Evolutionary conservation across 1,284 basidiomycete genomes (phyloP).

Genomic region (Grifola frondosa): DNA sequence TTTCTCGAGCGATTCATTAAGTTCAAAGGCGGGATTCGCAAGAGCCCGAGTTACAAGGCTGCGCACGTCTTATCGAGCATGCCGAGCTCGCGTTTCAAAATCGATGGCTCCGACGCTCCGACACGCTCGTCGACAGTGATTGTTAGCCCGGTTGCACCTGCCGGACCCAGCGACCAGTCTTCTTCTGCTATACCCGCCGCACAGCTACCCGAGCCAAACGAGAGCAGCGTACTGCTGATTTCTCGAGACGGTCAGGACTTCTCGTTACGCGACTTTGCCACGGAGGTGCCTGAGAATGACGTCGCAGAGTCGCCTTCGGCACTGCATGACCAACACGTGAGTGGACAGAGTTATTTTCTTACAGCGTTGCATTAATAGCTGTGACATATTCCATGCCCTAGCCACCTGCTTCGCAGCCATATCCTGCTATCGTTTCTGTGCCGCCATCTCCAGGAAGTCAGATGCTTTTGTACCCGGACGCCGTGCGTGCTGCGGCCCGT

Average conservation of each 20-base stretch:
- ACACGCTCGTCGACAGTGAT: background rate
- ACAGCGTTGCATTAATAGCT: no score
- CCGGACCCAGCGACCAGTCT: slow-evolving; percentile 5
- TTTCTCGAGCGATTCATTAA: slow-evolving; percentile 15
- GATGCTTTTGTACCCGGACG: no score
- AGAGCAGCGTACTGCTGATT: slow-evolving; percentile 19
- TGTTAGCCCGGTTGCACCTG: background rate
- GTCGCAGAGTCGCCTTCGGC: no score
- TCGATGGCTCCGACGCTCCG: slow-evolving; percentile 13
- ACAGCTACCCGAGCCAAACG: background rate
- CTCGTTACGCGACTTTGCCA: slow-evolving; percentile 7
- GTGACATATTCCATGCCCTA: no score
- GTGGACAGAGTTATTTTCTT: no score
- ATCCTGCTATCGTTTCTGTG: no score
- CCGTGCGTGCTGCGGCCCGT: no score
- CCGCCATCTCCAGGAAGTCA: no score
- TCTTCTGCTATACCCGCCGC: background rate
- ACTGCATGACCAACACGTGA: no score
- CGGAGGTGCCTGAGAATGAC: no score
- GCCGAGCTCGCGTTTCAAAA: slow-evolving; percentile 14
- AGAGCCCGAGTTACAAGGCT: slow-evolving; percentile 15
- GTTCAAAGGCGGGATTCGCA: slow-evolving; percentile 14
- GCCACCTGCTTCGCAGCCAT: no score
- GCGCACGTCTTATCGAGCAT: slow-evolving; percentile 14
- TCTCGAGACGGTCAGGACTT: slow-evolving; percentile 23